These are phyloP conservation scores for Lippia alba DNA, from an alignment of 305 asterid genomes.

Conservation along the genomic window DNA sequence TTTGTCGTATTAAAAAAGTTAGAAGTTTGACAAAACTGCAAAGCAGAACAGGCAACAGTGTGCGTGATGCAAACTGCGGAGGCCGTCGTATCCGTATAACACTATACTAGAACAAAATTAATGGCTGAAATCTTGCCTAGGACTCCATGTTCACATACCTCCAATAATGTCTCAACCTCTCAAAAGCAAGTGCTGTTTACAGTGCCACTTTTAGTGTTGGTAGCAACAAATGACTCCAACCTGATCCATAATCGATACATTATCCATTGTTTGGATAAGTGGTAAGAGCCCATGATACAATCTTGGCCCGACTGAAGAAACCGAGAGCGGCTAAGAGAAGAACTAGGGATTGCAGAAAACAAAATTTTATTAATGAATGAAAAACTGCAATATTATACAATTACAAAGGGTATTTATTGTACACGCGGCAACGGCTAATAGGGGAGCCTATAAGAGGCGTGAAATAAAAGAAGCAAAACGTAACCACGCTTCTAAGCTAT, in stretches of 20 bases:
- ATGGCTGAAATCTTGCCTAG: no score
- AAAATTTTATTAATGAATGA: no score
- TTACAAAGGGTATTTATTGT: no score
- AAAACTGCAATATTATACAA: no score
- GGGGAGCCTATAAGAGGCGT: no score
- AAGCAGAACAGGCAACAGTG: conserved; percentile 8
- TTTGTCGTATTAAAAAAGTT: conserved; percentile 18
- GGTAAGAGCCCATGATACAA: not conserved
- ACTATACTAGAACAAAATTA: not conserved
- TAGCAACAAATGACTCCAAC: not conserved
- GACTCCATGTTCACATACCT: not conserved
- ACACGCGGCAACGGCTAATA: no score
- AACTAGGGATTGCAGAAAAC: no score
- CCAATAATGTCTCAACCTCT: conserved; percentile 29
- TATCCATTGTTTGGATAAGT: not conserved
- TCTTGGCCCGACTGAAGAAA: not conserved
- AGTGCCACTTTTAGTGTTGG: not conserved
- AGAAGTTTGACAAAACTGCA: not conserved
- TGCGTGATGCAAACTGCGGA: conserved; percentile 1
- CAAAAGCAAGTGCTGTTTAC: not conserved
- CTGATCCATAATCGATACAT: not conserved
- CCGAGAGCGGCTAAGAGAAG: no score
- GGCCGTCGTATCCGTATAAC: not conserved
- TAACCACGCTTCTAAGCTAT: no score
- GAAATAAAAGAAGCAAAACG: no score